These are phyloP conservation scores for Pistacia atlantica DNA, from an alignment of 345 rosid species.

Conservation along the genomic window DNA sequence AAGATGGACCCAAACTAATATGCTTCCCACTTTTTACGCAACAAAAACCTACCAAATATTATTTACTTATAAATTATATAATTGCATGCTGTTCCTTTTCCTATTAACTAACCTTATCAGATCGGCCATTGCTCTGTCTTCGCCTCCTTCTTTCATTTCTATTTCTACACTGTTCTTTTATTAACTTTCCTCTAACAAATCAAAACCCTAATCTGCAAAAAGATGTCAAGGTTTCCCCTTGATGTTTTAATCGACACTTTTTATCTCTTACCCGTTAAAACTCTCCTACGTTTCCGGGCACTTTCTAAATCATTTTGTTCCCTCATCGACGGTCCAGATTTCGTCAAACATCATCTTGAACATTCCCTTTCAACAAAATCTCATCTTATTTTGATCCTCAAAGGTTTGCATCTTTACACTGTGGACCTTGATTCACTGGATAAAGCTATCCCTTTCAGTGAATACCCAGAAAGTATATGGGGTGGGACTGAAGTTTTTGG, in stretches of 20 bases:
- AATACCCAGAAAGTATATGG: constrained; percentile 43
- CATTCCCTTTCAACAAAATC: constrained; percentile 34
- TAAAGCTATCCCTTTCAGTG: constrained; percentile 33
- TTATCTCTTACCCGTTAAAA: constrained; percentile 43
- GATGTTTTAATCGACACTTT: constrained; percentile 50
- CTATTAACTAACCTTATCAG: too few relatives aligned
- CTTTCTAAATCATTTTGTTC: constrained; percentile 44
- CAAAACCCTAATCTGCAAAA: background rate
- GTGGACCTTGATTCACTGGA: constrained; percentile 41
- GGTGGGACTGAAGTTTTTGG: constrained; percentile 44
- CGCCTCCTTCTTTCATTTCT: too few relatives aligned
- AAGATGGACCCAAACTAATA: too few relatives aligned
- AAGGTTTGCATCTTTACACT: constrained; percentile 40
- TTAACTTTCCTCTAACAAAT: background rate
- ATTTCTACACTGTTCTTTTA: too few relatives aligned
- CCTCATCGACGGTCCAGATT: constrained; percentile 46
- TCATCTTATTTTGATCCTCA: constrained; percentile 41
- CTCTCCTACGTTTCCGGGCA: constrained; percentile 38
- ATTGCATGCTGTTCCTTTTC: too few relatives aligned
- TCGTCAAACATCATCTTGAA: constrained; percentile 45
- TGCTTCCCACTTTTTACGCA: too few relatives aligned
- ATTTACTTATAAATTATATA: too few relatives aligned
- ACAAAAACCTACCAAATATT: too few relatives aligned
- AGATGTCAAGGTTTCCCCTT: constrained; percentile 32
- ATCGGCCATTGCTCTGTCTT: too few relatives aligned